These are phyloP conservation scores for Alternaria conjuncta DNA, from an alignment of 2,329 filamentous ascomycete genomes.

Conservation along the genomic window DNA sequence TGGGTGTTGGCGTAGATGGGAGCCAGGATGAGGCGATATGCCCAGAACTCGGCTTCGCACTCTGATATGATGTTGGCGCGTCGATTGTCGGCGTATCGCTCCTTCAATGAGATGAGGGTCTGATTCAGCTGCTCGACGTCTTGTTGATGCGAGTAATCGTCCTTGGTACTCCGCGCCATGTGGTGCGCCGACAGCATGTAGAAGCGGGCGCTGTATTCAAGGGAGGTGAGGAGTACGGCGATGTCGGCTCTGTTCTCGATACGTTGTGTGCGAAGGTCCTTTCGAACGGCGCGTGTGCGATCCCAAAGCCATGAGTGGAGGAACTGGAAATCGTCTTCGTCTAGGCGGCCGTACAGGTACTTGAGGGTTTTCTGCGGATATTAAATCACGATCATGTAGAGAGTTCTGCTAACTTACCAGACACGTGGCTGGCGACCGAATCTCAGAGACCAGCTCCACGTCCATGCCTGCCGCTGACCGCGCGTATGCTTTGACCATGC, in stretches of 20 bases:
- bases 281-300: slow-evolving; percentile 67
- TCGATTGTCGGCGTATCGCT: slow-evolving; percentile 52
- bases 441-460: slow-evolving; percentile 68
- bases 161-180: slow-evolving; percentile 53
- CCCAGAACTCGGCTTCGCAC: slow-evolving; percentile 69
- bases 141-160: slow-evolving; percentile 59
- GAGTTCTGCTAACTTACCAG: slow-evolving; percentile 35
- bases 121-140: slow-evolving; percentile 70
- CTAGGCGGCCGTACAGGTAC: slow-evolving; percentile 55
- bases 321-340: slow-evolving; percentile 55
- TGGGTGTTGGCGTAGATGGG: slow-evolving; percentile 54
- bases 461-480: slow-evolving; percentile 68
- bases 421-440: slow-evolving; percentile 61
- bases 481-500: slow-evolving; percentile 70
- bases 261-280: slow-evolving; percentile 69
- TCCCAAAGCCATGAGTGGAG: slow-evolving; percentile 71
- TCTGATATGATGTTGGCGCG: slow-evolving; percentile 55
- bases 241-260: slow-evolving; percentile 62
- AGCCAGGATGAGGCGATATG: slow-evolving; percentile 63
- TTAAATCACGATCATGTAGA: slow-evolving; percentile 23
- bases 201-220: slow-evolving; percentile 68
- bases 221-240: slow-evolving; percentile 63
- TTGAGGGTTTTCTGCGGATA: slow-evolving; percentile 49
- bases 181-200: slow-evolving; percentile 68
- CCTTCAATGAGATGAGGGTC: slow-evolving; percentile 66